Conservation (phyloP, 2,329 filamentous ascomycete species). For the Neurospora sp. region DNA sequence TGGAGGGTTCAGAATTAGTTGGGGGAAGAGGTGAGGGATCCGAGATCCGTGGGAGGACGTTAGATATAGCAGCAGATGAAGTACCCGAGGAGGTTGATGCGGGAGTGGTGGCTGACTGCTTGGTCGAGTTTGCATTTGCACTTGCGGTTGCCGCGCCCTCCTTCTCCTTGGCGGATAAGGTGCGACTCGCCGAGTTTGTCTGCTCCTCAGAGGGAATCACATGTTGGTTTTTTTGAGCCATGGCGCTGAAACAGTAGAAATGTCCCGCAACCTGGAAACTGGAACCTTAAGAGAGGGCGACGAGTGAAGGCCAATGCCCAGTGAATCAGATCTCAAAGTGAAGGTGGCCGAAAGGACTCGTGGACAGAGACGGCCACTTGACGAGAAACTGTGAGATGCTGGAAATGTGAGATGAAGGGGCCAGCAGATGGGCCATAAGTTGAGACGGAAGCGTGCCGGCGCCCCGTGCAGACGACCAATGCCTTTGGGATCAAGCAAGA, state of each 20-base stretch:
- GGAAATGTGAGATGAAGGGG: slow-evolving; percentile 8
- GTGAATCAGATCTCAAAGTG: neutral
- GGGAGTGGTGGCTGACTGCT: slow-evolving; percentile 17
- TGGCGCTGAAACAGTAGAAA: slow-evolving; percentile 13
- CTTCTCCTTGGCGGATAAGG: slow-evolving; percentile 20
- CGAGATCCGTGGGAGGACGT: slow-evolving; percentile 23
- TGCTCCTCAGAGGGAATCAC: slow-evolving; percentile 20
- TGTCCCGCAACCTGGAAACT: neutral
- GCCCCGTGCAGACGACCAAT: slow-evolving; percentile 7
- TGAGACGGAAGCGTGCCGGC: slow-evolving; percentile 13
- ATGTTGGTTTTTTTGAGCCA: slow-evolving; percentile 29
- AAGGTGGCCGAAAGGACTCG: neutral
- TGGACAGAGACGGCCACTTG: slow-evolving; percentile 6
- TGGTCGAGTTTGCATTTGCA: slow-evolving; percentile 13
- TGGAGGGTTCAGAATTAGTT: slow-evolving; percentile 21
- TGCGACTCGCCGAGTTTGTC: slow-evolving; percentile 17
- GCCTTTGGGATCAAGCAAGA: slow-evolving; percentile 1
- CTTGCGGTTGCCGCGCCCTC: slow-evolving; percentile 10
- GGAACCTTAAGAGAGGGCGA: neutral
- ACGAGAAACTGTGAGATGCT: slow-evolving; percentile 7
- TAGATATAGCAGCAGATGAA: slow-evolving; percentile 15
- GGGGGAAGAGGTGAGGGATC: slow-evolving; percentile 17
- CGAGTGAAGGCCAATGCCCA: neutral
- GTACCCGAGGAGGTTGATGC: slow-evolving; percentile 7
- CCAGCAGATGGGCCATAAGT: slow-evolving; percentile 18